Conservation (phyloP, 805 yeast species). For the Wickerhamiella slavikovae region DNA sequence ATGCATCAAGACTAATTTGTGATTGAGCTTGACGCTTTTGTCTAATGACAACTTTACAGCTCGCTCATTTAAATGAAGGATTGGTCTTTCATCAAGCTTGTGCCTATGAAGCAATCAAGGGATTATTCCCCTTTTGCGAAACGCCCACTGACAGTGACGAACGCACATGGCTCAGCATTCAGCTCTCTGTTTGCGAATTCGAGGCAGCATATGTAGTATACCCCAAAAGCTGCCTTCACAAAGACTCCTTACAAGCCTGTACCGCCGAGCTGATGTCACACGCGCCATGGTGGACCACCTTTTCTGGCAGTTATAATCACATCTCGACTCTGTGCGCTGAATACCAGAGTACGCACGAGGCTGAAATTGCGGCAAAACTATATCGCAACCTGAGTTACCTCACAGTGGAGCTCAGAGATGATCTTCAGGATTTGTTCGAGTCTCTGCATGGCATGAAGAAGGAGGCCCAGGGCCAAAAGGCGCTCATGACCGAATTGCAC, state of each 20-base stretch:
- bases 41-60: too few species aligned
- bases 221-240: slow-evolving; percentile 11
- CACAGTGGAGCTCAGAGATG: too few species aligned
- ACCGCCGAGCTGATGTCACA: slow-evolving; percentile 11
- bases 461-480: too few species aligned
- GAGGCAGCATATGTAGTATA: slow-evolving; percentile 12
- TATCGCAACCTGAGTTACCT: slow-evolving; percentile 5
- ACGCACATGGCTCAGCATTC: slow-evolving; percentile 11
- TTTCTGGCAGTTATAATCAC: slow-evolving; percentile 41
- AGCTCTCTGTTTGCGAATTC: slow-evolving; percentile 16
- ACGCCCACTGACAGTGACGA: slow-evolving; percentile 7
- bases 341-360: slow-evolving; percentile 9
- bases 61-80: too few species aligned
- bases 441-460: too few species aligned
- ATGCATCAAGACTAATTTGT: too few species aligned
- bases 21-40: too few species aligned
- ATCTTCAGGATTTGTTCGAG: too few species aligned
- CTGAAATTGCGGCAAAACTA: slow-evolving; percentile 3
- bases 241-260: slow-evolving; percentile 5
- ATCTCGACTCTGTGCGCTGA: slow-evolving; percentile 28
- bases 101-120: slow-evolving; percentile 10
- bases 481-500: too few species aligned
- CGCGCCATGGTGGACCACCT: slow-evolving; percentile 53
- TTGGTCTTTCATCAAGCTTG: too few species aligned
- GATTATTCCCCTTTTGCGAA: slow-evolving; percentile 12